Conservation (phyloP, 176 grass and related monocot genomes). For the Avena atlantica region DNA sequence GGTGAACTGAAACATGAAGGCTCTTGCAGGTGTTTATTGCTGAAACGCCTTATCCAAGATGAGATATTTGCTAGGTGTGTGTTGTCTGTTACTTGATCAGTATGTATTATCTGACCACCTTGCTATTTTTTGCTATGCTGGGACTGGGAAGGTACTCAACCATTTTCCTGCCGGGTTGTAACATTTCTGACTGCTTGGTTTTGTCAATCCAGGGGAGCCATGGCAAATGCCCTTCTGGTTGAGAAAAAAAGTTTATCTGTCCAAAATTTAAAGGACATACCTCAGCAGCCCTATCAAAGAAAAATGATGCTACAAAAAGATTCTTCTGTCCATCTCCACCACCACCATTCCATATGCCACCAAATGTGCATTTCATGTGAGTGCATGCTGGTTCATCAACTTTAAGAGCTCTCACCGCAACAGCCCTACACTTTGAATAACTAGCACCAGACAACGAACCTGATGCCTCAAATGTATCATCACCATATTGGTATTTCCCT, state of each 20-base stretch:
- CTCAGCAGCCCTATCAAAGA: constrained; percentile 95
- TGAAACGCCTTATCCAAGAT: not conserved
- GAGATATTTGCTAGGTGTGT: not conserved
- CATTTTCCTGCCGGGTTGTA: not conserved
- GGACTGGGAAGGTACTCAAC: not conserved
- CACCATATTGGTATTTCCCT: constrained; percentile 84
- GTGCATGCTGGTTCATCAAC: constrained; percentile 85
- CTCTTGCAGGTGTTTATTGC: not conserved
- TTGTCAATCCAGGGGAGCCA: not conserved
- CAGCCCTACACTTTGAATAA: constrained; percentile 77
- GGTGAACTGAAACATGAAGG: not conserved
- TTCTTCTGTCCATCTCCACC: constrained; percentile 99
- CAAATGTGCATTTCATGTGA: constrained; percentile 99
- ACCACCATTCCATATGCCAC: constrained; percentile 97
- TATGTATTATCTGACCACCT: not conserved
- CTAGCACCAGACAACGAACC: constrained; percentile 73
- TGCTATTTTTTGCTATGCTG: not conserved
- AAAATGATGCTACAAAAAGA: constrained; percentile 98
- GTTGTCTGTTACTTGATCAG: not conserved
- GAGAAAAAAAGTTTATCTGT: not conserved
- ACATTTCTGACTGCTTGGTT: not conserved
- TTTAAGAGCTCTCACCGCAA: constrained; percentile 77
- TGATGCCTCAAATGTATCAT: constrained; percentile 67
- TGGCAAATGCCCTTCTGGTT: not conserved
- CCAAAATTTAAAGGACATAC: constrained; percentile 38